Conservation (phyloP, 441 rosid genomes). For the Arabidopsis hybrid region DNA sequence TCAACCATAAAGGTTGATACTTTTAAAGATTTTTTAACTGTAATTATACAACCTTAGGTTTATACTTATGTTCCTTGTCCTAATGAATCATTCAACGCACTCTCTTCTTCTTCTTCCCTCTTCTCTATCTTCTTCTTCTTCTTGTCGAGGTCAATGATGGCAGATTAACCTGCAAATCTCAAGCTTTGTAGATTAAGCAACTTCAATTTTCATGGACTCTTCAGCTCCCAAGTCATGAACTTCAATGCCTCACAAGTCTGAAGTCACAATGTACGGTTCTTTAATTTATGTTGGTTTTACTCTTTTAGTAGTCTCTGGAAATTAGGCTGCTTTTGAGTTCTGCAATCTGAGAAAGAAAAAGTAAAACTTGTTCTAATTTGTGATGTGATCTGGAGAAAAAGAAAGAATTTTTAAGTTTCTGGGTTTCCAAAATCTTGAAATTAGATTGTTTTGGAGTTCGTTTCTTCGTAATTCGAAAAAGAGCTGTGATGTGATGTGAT, state of each 20-base stretch:
- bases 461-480: neutral
- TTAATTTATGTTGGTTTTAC: neutral
- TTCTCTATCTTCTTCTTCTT: neutral
- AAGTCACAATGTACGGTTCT: constrained; percentile 9
- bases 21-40: constrained; percentile 2
- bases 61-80: constrained; percentile 20
- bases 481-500: neutral
- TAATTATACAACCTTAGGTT: constrained; percentile 12
- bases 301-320: neutral
- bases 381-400: constrained; percentile 10
- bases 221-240: constrained; percentile 28
- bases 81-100: constrained; percentile 32
- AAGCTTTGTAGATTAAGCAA: constrained; percentile 8
- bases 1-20: neutral
- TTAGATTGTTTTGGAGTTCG: constrained; percentile 13
- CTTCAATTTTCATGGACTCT: neutral
- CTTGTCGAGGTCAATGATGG: constrained; percentile 37
- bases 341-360: neutral
- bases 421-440: constrained; percentile 18
- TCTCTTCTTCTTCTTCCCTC: neutral
- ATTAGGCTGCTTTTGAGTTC: neutral
- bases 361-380: neutral
- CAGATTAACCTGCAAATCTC: constrained; percentile 13
- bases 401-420: constrained; percentile 1
- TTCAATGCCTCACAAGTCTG: constrained; percentile 19